phyloP scores from a whole-genome alignment of 2,329 filamentous ascomycete genomes.

The Xylogone sp. region DNA sequence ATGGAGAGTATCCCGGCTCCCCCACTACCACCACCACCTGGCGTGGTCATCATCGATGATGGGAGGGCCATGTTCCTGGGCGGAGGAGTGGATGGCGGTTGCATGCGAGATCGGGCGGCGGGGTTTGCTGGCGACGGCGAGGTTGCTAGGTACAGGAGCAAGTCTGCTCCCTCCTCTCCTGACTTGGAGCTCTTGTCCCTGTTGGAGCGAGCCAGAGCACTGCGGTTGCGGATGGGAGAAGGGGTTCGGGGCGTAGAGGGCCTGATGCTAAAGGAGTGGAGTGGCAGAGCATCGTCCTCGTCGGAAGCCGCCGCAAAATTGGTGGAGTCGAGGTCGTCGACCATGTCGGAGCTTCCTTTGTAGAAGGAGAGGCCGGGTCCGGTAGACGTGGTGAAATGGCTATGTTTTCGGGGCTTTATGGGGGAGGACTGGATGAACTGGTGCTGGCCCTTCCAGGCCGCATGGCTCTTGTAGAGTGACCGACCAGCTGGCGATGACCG shows the following conservation, averaged over 20 bases:
- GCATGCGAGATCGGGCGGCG: constrained; percentile 51
- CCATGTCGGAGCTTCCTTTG: constrained; percentile 51
- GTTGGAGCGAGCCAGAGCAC: constrained; percentile 42
- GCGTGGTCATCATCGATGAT: constrained; percentile 87
- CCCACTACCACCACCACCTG: constrained; percentile 65
- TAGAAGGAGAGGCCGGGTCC: constrained; percentile 78
- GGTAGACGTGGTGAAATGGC: constrained; percentile 68
- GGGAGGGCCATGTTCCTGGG: constrained; percentile 67
- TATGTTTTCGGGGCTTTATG: constrained; percentile 70
- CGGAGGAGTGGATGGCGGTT: constrained; percentile 73
- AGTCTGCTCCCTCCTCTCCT: constrained; percentile 76
- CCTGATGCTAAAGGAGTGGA: constrained; percentile 68
- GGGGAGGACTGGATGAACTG: constrained; percentile 83
- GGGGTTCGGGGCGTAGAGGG: constrained; percentile 87
- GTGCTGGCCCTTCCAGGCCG: constrained; percentile 73
- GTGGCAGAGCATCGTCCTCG: constrained; percentile 76
- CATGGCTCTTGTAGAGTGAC: constrained; percentile 47
- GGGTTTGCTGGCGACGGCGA: constrained; percentile 81
- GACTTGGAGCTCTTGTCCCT: constrained; percentile 50
- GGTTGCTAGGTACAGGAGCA: constrained; percentile 80
- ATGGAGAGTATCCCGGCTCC: constrained; percentile 59
- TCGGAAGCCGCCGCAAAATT: constrained; percentile 64
- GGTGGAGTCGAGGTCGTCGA: constrained; percentile 57
- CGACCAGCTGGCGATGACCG: constrained; percentile 62
- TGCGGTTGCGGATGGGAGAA: constrained; percentile 58